phyloP scores from a whole-genome alignment of 2,329 filamentous ascomycete genomes.

The Ceratocystis ficicola region DNA sequence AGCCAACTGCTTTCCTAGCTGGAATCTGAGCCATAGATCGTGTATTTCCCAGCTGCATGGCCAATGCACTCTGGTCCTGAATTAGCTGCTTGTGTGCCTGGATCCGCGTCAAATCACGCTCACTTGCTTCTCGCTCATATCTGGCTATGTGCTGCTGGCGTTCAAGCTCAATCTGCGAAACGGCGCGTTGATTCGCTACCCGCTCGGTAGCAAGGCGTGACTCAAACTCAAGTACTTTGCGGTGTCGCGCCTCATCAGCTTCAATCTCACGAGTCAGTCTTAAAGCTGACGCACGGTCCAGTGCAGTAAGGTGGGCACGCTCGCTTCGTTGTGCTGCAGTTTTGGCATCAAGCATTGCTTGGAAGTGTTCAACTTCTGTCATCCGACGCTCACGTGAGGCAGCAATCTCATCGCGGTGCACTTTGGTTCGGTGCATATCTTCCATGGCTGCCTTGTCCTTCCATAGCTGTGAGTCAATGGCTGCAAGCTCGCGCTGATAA shows the following conservation, averaged over 20 bases:
- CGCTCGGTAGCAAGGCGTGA: constrained; percentile 35
- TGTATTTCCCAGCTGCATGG: constrained; percentile 35
- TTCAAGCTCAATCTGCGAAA: constrained; percentile 40
- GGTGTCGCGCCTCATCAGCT: constrained; percentile 35
- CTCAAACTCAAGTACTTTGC: constrained; percentile 40
- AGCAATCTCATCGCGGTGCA: constrained; percentile 36
- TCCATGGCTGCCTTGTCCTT: constrained; percentile 40
- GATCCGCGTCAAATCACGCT: constrained; percentile 35
- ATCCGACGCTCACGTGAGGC: constrained; percentile 36
- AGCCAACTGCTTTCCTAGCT: constrained; percentile 42
- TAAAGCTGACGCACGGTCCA: constrained; percentile 24
- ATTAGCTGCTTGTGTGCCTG: constrained; percentile 43
- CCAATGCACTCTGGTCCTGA: constrained; percentile 35
- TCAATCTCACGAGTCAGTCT: constrained; percentile 34
- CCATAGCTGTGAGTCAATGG: constrained; percentile 40
- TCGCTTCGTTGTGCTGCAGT: constrained; percentile 28
- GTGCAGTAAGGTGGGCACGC: constrained; percentile 15
- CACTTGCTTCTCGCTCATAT: constrained; percentile 37
- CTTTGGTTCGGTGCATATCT: constrained; percentile 37
- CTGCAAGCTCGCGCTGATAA: constrained; percentile 40
- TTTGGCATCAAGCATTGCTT: constrained; percentile 28
- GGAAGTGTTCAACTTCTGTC: constrained; percentile 36
- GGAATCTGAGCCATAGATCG: constrained; percentile 22
- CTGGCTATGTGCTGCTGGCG: constrained; percentile 38
- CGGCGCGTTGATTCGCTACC: constrained; percentile 38